Base-by-base conservation (phyloP, 495 filamentous ascomycete species). In the Hypoxylon crocopeplum region DNA sequence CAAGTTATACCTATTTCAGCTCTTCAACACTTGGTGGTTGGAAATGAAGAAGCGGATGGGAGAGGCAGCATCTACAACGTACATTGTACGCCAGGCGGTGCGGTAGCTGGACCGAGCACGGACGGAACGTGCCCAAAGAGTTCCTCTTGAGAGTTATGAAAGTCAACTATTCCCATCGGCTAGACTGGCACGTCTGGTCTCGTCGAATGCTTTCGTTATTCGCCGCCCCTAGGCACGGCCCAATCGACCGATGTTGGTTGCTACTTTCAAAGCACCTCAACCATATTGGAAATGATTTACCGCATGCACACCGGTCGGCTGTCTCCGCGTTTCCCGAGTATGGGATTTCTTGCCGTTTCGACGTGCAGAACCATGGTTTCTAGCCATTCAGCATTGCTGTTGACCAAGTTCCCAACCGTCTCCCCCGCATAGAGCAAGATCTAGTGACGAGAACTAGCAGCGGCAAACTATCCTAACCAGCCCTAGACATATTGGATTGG, bases 31-130 rank as follows among this genome's bases (percentile, higher is more conserved):
- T 27, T 27, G 24, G 34, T 15, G n/a, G n/a, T n/a, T n/a, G n/a
- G n/a, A n/a, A n/a, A n/a, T n/a, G n/a, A n/a, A n/a, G n/a, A n/a
- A n/a, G n/a, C n/a, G n/a, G n/a, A n/a, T 4, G 7, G 34, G 13
- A 16, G 7, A 37, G 34, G 13, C 7, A 13, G 22, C 27, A 10
- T 8, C 12, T 29, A 42, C n/a, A 25, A 3, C n/a, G n/a, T 25
- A 25, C 5, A 27, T 27, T 27, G 24, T 27, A n/a, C n/a, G n/a
- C n/a, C n/a, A n/a, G 21, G 22, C 39, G 13, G 27, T 21, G 39
- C 27, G 39, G 39, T 21, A 42, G 22, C 39, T 21, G 39, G 39
- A 12, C 39, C 39, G 39, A 42, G 39, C 39, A 42, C n/a, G n/a
- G n/a, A n/a, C n/a, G n/a, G n/a, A n/a, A n/a, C n/a, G 22, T 24